Evolutionary conservation across 2,329 filamentous ascomycete species (phyloP).

Genomic region (Phaeomoniella chlamydospora): DNA sequence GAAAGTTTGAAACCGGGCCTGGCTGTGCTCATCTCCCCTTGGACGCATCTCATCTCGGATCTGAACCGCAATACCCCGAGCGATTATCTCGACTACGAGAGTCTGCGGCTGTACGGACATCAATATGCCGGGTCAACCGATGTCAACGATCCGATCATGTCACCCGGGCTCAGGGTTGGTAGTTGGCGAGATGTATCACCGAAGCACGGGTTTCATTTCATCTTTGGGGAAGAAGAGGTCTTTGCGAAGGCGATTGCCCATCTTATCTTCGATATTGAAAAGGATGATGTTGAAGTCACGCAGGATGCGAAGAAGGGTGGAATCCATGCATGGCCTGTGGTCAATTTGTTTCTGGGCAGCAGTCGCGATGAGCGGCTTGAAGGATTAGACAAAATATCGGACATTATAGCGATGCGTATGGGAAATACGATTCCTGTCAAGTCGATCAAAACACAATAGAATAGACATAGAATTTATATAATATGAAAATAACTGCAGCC

Average conservation of each 20-base stretch:
- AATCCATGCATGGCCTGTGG: constrained; percentile 75
- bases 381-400: constrained; percentile 30
- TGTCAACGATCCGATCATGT: constrained; percentile 38
- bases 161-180: constrained; percentile 51
- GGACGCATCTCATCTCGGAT: constrained; percentile 57
- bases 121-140: constrained; percentile 49
- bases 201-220: constrained; percentile 50
- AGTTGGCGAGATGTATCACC: constrained; percentile 58
- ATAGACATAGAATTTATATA: background rate
- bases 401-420: constrained; percentile 11
- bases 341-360: constrained; percentile 40
- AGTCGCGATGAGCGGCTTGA: constrained; percentile 28
- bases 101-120: constrained; percentile 53
- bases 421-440: background rate
- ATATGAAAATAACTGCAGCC: too few species aligned
- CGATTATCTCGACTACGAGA: constrained; percentile 58
- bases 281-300: constrained; percentile 39
- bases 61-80: constrained; percentile 54
- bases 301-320: constrained; percentile 47
- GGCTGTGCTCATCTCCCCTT: constrained; percentile 65
- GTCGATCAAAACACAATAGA: background rate
- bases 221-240: constrained; percentile 65
- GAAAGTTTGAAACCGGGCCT: constrained; percentile 38
- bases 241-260: constrained; percentile 55
- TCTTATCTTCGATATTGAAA: constrained; percentile 41